phyloP scores from a whole-genome alignment of 768 basidiomycete genomes.

The Lentinus brumalis region DNA sequence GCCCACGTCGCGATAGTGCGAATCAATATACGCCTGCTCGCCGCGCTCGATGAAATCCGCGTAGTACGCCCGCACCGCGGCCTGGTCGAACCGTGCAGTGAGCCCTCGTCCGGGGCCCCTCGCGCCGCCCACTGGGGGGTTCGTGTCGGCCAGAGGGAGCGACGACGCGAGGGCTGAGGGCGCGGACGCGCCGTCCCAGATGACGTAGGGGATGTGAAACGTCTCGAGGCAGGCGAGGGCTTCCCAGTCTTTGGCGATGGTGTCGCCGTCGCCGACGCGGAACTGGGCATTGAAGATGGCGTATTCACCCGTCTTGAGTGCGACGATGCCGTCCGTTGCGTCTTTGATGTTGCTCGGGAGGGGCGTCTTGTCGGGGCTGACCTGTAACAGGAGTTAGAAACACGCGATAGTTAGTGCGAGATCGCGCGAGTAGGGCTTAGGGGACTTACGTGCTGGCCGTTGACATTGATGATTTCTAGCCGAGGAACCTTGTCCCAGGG shows the following conservation, averaged over 20 bases:
- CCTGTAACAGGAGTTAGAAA: no score
- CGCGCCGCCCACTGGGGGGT: neutral
- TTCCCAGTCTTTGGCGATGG: constrained; percentile 5
- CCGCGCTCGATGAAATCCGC: constrained; percentile 8
- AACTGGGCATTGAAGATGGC: constrained; percentile 9
- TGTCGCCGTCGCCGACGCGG: constrained; percentile 10
- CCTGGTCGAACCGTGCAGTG: constrained; percentile 4
- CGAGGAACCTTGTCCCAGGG: constrained; percentile 7
- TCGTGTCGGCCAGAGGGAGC: neutral
- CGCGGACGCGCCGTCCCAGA: neutral
- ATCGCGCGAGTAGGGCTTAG: no score
- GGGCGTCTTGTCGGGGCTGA: neutral
- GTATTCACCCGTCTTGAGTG: constrained; percentile 5
- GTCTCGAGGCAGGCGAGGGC: constrained; percentile 3
- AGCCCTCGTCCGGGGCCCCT: neutral
- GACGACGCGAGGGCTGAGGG: no score
- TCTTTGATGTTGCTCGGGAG: neutral
- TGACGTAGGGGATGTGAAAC: neutral
- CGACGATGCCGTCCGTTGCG: neutral
- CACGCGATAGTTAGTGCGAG: no score
- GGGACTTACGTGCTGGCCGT: neutral
- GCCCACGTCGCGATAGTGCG: constrained; percentile 8
- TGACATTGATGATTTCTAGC: neutral
- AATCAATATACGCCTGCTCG: constrained; percentile 3
- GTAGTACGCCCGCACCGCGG: constrained; percentile 5